Evolutionary conservation across 2,329 filamentous ascomycete species (phyloP), one percentile per base, ranked within the genome.

Genomic region (Fusarium fujikuroi): DNA sequence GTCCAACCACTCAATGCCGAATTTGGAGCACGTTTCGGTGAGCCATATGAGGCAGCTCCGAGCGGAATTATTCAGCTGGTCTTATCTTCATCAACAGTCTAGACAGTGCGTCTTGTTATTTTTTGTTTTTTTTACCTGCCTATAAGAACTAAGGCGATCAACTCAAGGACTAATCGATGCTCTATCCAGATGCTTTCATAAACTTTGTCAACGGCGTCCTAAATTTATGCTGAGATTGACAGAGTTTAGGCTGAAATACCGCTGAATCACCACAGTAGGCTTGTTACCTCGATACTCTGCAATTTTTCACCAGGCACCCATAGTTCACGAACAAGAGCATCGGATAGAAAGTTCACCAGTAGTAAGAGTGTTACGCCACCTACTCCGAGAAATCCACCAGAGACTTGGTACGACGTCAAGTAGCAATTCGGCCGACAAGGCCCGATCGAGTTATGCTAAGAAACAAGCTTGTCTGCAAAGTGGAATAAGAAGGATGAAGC

Each of bases 401-500:
- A 57, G 39, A 34, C 57, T 47, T 39, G 59, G 34, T 66, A 56
- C 40, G 25, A 63, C 62, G 23, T 60, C 60, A 70, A 52, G 37
- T 46, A 63, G 39, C 19, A 67, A 72, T 58, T 68, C 60, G 63
- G 62, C 47, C 73, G 61, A 66, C 63, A 59, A 44, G 62, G 19
- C 64, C 70, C 59, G 52, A 77, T 76, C 57, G 46, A 68, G 59
- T 71, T 57, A 62, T 60, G 63, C 49, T 69, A 66, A 68, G 65
- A 67, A 73, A 73, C 75, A 77, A 76, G 74, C 70, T 72, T 75
- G 73, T 69, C 40, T 64, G 54, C 28, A 39, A 52, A 50, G 50
- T 69, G 50, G 64, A 54, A 50, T 42, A 23, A 37, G 32, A 42
- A 47, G 18, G n/a, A 62, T 42, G 49, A 66, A 67, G 39, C 44